Evolutionary conservation across 768 basidiomycete species (phyloP).

Genomic region (Rhodosporidiobolus sp.): DNA sequence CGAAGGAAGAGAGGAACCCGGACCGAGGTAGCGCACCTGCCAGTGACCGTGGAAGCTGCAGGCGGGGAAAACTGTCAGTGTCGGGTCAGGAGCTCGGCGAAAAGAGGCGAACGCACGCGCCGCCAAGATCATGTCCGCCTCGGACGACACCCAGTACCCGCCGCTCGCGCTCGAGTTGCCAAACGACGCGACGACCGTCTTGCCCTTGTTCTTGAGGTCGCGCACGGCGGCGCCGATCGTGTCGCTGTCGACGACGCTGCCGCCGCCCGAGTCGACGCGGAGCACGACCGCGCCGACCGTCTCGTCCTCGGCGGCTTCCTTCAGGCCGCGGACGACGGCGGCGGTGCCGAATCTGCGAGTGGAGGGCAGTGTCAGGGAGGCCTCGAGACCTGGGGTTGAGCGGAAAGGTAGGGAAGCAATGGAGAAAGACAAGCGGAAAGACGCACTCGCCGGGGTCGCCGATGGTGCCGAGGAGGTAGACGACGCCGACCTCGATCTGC

Average conservation of each 20-base stretch:
- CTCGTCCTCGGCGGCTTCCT: constrained; percentile 44
- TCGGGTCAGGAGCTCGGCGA: neutral
- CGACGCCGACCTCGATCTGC: constrained; percentile 42
- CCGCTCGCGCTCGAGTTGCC: constrained; percentile 43
- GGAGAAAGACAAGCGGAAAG: neutral
- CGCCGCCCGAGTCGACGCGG: constrained; percentile 44
- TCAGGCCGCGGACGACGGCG: constrained; percentile 41
- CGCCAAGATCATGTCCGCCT: constrained; percentile 44
- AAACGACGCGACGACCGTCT: constrained; percentile 43
- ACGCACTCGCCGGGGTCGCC: constrained; percentile 40
- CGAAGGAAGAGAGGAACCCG: constrained; percentile 1
- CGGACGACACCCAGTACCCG: constrained; percentile 42
- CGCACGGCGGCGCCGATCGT: constrained; percentile 44
- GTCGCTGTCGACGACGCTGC: constrained; percentile 43
- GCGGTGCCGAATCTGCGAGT: constrained; percentile 31
- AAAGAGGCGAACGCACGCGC: constrained; percentile 21
- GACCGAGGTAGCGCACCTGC: constrained; percentile 24
- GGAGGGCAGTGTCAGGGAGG: neutral
- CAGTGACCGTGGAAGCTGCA: constrained; percentile 43
- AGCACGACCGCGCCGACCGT: constrained; percentile 44
- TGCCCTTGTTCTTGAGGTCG: constrained; percentile 41
- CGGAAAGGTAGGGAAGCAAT: neutral
- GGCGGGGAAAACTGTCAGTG: neutral
- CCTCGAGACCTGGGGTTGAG: neutral
- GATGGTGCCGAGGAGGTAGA: constrained; percentile 44